phyloP scores from a whole-genome alignment of 108 stramenopile genomes.

The Pelagomonas calceolata region DNA sequence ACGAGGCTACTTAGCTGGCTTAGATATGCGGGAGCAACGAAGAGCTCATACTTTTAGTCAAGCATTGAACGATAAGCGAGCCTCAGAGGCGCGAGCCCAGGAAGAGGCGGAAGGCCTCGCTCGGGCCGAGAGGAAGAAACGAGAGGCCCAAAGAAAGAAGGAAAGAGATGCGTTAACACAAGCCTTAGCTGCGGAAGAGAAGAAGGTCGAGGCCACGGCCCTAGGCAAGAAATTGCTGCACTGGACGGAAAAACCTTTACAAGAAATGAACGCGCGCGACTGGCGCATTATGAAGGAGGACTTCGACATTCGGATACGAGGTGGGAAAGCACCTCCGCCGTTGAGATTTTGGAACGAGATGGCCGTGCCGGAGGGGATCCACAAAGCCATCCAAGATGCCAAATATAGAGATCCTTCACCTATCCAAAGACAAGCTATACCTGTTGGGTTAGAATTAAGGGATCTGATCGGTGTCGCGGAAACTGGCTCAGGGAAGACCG shows the following conservation, averaged over 20 bases:
- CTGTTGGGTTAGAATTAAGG: conserved; percentile 76
- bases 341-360: conserved; percentile 66
- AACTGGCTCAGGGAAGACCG: conserved; percentile 86
- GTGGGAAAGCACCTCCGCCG: conserved; percentile 75
- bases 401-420: conserved; percentile 80
- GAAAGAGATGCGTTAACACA: conserved; percentile 7
- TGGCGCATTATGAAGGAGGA: conserved; percentile 97
- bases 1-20: conserved; percentile 38
- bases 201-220: conserved; percentile 9
- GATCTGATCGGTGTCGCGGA: conserved; percentile 97
- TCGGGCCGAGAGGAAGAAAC: neutral
- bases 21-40: conserved; percentile 32
- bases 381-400: conserved; percentile 47
- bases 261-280: conserved; percentile 82
- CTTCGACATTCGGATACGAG: conserved; percentile 85
- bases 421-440: conserved; percentile 85
- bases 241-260: conserved; percentile 61
- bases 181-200: conserved; percentile 26
- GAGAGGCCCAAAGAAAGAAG: conserved; percentile 12
- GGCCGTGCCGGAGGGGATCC: conserved; percentile 32
- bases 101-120: conserved; percentile 17
- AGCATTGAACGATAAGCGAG: conserved; percentile 20
- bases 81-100: conserved; percentile 1
- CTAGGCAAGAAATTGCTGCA: conserved; percentile 21
- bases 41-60: conserved; percentile 20